Evolutionary conservation across 441 rosid genomes (phyloP).

Genomic region (Populus hybrid): DNA sequence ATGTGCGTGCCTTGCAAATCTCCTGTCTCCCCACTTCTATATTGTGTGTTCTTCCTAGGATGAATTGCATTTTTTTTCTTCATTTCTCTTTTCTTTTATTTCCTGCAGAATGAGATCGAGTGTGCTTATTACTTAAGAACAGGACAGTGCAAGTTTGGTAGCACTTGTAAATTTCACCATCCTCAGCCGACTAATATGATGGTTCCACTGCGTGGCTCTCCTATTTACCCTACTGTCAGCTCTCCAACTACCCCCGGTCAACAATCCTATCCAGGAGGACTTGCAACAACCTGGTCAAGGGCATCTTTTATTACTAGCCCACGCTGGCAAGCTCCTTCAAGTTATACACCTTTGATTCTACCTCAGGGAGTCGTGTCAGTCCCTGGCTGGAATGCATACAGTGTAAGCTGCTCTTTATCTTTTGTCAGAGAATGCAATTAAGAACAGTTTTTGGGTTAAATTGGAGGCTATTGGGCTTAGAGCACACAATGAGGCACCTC

Average conservation of each 20-base stretch:
- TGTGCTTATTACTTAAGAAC: constrained; percentile 96
- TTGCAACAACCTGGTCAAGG: constrained; percentile 74
- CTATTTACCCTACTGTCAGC: constrained; percentile 67
- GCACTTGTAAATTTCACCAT: constrained; percentile 95
- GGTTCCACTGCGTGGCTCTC: constrained; percentile 73
- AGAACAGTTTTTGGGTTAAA: too few relatives aligned
- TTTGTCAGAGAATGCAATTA: too few relatives aligned
- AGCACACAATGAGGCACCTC: too few relatives aligned
- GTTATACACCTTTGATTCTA: constrained; percentile 70
- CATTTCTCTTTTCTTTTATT: constrained; percentile 4
- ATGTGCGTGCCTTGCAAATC: too few relatives aligned
- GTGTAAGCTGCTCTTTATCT: constrained; percentile 46
- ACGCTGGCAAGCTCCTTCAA: constrained; percentile 97
- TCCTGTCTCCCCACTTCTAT: too few relatives aligned
- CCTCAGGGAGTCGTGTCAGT: constrained; percentile 94
- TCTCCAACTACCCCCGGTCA: constrained; percentile 72
- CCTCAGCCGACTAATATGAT: constrained; percentile 88
- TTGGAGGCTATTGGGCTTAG: too few relatives aligned
- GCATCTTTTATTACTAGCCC: constrained; percentile 89
- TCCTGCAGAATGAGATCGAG: constrained; percentile 75
- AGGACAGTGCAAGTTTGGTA: constrained; percentile 94
- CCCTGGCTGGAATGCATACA: constrained; percentile 94
- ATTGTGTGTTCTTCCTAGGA: too few relatives aligned
- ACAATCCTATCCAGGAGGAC: constrained; percentile 76
- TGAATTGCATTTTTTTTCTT: not conserved